Evolutionary conservation across 305 asterid species (phyloP).

Genomic region (Striga hermonthica): DNA sequence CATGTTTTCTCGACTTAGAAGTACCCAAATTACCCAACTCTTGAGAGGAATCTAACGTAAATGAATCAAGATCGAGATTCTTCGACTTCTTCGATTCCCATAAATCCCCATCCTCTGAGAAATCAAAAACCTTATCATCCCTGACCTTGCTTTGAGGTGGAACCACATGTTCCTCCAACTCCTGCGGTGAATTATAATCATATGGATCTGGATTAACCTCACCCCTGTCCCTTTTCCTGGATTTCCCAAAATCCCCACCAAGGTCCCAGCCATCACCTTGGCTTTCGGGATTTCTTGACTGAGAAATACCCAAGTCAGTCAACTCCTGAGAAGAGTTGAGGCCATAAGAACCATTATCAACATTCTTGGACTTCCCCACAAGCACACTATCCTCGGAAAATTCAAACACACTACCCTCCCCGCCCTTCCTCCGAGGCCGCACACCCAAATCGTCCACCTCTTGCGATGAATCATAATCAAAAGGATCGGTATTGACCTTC

Average conservation of each 20-base stretch:
- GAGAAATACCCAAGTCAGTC: slow-evolving; percentile 31
- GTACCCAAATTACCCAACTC: slow-evolving; percentile 32
- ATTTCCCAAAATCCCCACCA: slow-evolving; percentile 31
- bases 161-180: slow-evolving; percentile 38
- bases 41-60: slow-evolving; percentile 30
- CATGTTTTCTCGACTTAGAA: slow-evolving; percentile 27
- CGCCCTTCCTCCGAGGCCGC: slow-evolving; percentile 35
- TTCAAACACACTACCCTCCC: slow-evolving; percentile 37
- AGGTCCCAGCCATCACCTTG: slow-evolving; percentile 10
- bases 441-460: slow-evolving; percentile 40
- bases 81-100: slow-evolving; percentile 41
- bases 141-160: slow-evolving; percentile 35
- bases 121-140: slow-evolving; percentile 37
- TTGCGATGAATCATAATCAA: slow-evolving; percentile 40
- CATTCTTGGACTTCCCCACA: slow-evolving; percentile 39
- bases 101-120: slow-evolving; percentile 36
- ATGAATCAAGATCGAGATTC: slow-evolving; percentile 28
- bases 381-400: slow-evolving; percentile 36
- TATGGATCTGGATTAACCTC: slow-evolving; percentile 40
- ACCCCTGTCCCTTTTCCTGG: slow-evolving; percentile 32
- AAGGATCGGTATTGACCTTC: slow-evolving; percentile 43
- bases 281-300: slow-evolving; percentile 27
- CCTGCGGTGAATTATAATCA: slow-evolving; percentile 43
- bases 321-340: slow-evolving; percentile 34
- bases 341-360: slow-evolving; percentile 26